A percentile compares a stretch with the other conserved stretches of the same genome.
These are phyloP conservation scores for Lentinula sp. DNA, from an alignment of 768 basidiomycete species.

Conservation along the genomic window DNA sequence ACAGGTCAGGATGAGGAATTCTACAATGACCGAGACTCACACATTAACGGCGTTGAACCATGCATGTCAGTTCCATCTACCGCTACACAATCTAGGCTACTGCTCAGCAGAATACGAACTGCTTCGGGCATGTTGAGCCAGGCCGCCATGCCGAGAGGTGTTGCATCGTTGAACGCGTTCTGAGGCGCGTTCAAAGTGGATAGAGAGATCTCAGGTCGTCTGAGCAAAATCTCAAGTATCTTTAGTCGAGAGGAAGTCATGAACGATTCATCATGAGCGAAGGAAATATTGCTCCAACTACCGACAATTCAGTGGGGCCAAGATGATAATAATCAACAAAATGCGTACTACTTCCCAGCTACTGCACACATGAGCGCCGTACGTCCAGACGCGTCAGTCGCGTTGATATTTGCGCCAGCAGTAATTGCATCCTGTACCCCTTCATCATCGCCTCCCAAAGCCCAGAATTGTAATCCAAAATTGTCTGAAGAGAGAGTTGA, in stretches of 20 bases:
- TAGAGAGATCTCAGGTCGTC: constrained; percentile 55
- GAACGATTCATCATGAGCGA: constrained; percentile 59
- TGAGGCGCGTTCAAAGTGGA: constrained; percentile 73
- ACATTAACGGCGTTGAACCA: constrained; percentile 81
- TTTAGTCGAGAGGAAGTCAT: constrained; percentile 51
- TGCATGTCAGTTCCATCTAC: constrained; percentile 72
- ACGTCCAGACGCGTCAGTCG: constrained; percentile 52
- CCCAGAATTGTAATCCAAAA: background rate
- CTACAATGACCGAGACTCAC: constrained; percentile 37
- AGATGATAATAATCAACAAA: constrained; percentile 3
- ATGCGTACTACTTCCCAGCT: constrained; percentile 62
- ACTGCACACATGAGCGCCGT: constrained; percentile 65
- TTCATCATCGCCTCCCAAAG: constrained; percentile 1
- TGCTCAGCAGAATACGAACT: constrained; percentile 61
- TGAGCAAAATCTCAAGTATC: constrained; percentile 49
- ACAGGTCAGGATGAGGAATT: constrained; percentile 3
- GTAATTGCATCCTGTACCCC: background rate
- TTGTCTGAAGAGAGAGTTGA: constrained; percentile 3
- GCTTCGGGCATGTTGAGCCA: constrained; percentile 64
- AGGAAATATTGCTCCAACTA: constrained; percentile 68
- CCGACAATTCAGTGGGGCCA: constrained; percentile 4
- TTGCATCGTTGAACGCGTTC: constrained; percentile 62
- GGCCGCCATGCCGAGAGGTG: constrained; percentile 72
- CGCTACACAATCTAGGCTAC: constrained; percentile 52
- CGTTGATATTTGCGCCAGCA: constrained; percentile 37